These are phyloP conservation scores for Geranium incanum DNA, from an alignment of 441 rosid genomes.

Conservation along the genomic window DNA sequence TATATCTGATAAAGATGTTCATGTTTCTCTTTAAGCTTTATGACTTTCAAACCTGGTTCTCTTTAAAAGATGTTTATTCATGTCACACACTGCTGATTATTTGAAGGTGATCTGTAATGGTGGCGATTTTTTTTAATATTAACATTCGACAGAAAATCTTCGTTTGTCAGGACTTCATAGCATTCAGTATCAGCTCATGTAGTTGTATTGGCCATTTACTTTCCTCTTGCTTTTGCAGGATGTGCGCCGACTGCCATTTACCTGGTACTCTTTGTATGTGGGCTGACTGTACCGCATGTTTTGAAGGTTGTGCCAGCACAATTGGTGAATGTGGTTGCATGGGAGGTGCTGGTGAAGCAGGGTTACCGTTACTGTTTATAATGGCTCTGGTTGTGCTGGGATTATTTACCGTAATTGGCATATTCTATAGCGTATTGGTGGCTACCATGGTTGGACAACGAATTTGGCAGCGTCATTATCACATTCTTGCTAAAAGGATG, in stretches of 20 bases:
- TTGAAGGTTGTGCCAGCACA: slow-evolving; percentile 91
- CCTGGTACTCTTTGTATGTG: slow-evolving; percentile 99
- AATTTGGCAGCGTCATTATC: slow-evolving; percentile 98
- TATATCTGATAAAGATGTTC: too few relatives aligned
- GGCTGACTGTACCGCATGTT: slow-evolving; percentile 98
- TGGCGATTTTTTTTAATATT: background rate
- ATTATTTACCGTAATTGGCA: slow-evolving; percentile 86
- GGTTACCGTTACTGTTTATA: slow-evolving; percentile 74
- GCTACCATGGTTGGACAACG: slow-evolving; percentile 99
- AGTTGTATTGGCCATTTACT: background rate
- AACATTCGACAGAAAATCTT: background rate
- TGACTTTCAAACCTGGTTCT: too few relatives aligned
- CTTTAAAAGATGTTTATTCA: too few relatives aligned
- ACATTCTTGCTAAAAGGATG: slow-evolving; percentile 97
- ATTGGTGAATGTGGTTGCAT: slow-evolving; percentile 95
- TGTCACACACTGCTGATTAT: background rate
- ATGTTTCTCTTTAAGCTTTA: too few relatives aligned
- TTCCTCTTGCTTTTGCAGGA: slow-evolving; percentile 37
- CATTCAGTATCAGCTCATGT: background rate
- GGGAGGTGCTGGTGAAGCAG: slow-evolving; percentile 99
- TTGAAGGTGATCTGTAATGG: background rate
- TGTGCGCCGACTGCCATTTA: slow-evolving; percentile 97
- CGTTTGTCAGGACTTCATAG: background rate
- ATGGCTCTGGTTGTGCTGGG: slow-evolving; percentile 85
- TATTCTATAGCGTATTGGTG: slow-evolving; percentile 92